Base-by-base conservation (phyloP, 2,329 filamentous ascomycete genomes). In the Epichloe bromicola region DNA sequence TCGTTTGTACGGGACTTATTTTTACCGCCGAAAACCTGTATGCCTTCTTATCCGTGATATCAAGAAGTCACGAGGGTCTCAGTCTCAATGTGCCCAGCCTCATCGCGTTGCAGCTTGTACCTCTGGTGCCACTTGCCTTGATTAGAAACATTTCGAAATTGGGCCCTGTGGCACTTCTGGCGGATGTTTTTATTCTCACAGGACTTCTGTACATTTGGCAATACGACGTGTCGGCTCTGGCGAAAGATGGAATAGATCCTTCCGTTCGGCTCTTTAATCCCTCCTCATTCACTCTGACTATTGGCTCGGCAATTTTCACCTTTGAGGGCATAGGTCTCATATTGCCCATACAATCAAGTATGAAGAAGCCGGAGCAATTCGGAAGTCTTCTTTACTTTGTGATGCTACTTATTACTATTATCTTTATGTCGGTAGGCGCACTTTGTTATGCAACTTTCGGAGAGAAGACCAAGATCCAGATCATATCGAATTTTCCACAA, bases 241-340 rank as follows among this genome's bases (percentile, higher is more conserved):
- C 74, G 1, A 61, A 65, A 5, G 63, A 74, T 19, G 83, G 83
- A 50, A 70, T 83, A 49, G 74, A 80, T 54, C 68, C 74, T 1
- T 77, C 74, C 0, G 80, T 88, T n/a, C 69, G 72, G 48, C 70
- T 85, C 14, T 87, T 88, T 73, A 88, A 88, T 64, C 79, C 84
- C 0, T 69, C 72, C 26, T 73, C 78, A 51, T 88, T 83, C 62
- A 83, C 85, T 0, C 70, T 88, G 50, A 88, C 83, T 26, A 76
- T 88, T 46, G 85, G 85, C 49, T 79, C 82, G 2, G 80, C 83
- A 38, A 87, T 88, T 60, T 88, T 88, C 67, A 87, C 85, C 0
- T 88, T 87, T 58, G 85, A 88, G 62, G 85, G 85, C 46, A 88
- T 88, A 45, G 85, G 85, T 1, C 76, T 88, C 23, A 86, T 88